A percentile compares a stretch with the other conserved stretches of the same genome.
phyloP scores from a whole-genome alignment of 441 rosid species.

The Erodium trifolium region DNA sequence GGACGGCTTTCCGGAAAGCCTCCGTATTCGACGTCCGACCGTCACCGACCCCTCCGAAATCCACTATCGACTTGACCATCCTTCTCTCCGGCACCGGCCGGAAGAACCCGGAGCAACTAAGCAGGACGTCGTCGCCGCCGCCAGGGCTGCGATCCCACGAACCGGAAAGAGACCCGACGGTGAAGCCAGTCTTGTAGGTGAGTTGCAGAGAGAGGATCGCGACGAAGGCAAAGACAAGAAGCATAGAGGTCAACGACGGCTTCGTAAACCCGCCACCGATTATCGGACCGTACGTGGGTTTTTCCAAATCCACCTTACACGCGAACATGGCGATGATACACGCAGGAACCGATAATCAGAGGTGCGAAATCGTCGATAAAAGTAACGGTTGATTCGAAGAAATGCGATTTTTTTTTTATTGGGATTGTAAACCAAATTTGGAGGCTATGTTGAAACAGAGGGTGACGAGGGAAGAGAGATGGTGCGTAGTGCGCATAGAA shows the following conservation, averaged over 20 bases:
- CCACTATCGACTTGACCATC: conserved; percentile 51
- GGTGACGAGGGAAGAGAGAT: neutral
- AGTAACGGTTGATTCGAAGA: neutral
- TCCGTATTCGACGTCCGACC: conserved; percentile 64
- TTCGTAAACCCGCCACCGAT: conserved; percentile 11
- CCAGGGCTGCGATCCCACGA: neutral
- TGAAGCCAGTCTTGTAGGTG: neutral
- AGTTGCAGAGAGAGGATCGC: conserved; percentile 44
- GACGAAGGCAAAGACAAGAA: conserved; percentile 41
- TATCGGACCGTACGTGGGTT: neutral
- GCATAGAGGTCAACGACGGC: conserved; percentile 44
- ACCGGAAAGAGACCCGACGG: neutral
- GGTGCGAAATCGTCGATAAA: neutral
- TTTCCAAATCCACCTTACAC: neutral
- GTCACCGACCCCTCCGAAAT: conserved; percentile 85
- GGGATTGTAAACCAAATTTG: neutral
- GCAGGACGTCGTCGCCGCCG: conserved; percentile 8
- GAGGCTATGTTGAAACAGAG: neutral
- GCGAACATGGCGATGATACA: neutral
- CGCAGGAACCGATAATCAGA: neutral
- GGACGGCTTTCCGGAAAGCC: conserved; percentile 56
- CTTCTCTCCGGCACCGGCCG: conserved; percentile 31
- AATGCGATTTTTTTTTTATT: neutral
- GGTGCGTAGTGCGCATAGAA: neutral
- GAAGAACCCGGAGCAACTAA: conserved; percentile 38